These are phyloP conservation scores for Carex arenaria DNA, from an alignment of 202 grass and related monocot species.

Conservation along the genomic window DNA sequence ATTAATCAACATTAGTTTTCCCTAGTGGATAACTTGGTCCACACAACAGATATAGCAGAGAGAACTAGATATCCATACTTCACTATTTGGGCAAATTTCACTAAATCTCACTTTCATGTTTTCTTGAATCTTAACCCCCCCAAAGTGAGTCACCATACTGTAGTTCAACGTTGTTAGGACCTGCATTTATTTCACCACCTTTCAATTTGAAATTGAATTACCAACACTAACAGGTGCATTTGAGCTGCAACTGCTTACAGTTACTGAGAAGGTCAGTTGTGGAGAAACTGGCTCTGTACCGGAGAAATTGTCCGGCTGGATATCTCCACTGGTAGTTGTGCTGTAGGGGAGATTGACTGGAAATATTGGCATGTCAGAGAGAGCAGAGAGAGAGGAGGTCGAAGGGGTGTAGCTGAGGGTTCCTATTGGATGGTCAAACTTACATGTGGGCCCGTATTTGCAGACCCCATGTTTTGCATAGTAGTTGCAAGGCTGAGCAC, in stretches of 20 bases:
- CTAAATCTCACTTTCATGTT: background rate
- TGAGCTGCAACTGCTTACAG: conserved; percentile 4
- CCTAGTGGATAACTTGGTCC: background rate
- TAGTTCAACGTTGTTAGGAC: background rate
- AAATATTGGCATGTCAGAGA: conserved; percentile 73
- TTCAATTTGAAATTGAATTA: conserved; percentile 11
- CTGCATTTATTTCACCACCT: background rate
- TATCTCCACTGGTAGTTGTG: background rate
- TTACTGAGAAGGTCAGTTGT: background rate
- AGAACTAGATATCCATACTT: background rate
- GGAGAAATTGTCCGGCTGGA: background rate
- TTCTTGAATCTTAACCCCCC: background rate
- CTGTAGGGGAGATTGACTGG: conserved; percentile 50
- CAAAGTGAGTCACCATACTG: background rate
- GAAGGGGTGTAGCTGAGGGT: conserved; percentile 82
- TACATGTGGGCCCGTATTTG: conserved; percentile 94
- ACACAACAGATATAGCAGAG: background rate
- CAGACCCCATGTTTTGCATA: conserved; percentile 90
- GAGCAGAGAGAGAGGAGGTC: conserved; percentile 47
- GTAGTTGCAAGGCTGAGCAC: conserved; percentile 55
- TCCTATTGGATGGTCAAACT: conserved; percentile 91
- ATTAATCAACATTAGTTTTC: background rate
- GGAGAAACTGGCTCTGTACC: background rate
- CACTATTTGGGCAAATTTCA: background rate
- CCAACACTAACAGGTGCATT: conserved; percentile 2